Evolutionary conservation across 306 rosid species (phyloP).

Genomic region (Delonix regia): DNA sequence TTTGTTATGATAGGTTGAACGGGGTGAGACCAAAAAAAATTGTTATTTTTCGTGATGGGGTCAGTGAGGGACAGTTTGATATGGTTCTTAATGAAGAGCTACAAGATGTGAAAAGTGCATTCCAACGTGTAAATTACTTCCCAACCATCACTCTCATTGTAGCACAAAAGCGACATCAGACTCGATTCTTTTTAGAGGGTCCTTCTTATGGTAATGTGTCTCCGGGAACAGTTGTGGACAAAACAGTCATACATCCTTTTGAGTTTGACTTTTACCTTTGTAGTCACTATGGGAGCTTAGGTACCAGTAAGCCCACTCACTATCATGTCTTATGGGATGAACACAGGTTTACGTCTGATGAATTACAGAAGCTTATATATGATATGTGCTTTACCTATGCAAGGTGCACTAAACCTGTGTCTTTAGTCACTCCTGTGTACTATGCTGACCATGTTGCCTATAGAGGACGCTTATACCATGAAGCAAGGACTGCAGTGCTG

Average conservation of each 20-base stretch:
- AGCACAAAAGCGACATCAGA: constrained; percentile 78
- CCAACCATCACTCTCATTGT: constrained; percentile 74
- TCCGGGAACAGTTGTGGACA: constrained; percentile 84
- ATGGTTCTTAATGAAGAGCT: constrained; percentile 89
- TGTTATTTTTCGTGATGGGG: constrained; percentile 79
- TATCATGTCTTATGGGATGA: constrained; percentile 84
- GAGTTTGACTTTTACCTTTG: constrained; percentile 83
- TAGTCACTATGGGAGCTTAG: constrained; percentile 72
- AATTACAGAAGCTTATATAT: constrained; percentile 69
- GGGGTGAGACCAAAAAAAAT: constrained; percentile 58
- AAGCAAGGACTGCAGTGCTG: constrained; percentile 47
- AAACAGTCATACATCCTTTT: constrained; percentile 61
- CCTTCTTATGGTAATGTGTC: constrained; percentile 49
- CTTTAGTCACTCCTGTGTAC: constrained; percentile 79
- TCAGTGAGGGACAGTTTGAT: constrained; percentile 77
- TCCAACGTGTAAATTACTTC: constrained; percentile 38
- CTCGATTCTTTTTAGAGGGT: constrained; percentile 67
- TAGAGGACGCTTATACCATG: constrained; percentile 72
- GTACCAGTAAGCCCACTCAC: constrained; percentile 88
- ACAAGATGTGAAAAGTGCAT: constrained; percentile 51
- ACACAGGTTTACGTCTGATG: constrained; percentile 69
- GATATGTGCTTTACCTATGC: constrained; percentile 82
- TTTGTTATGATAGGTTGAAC: constrained; percentile 48
- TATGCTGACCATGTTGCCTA: constrained; percentile 90
- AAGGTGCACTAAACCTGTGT: constrained; percentile 84